A percentile compares a stretch with the other conserved stretches of the same genome.
These are phyloP conservation scores for Leccinum imitatum DNA, from an alignment of 768 basidiomycete species.

Conservation along the genomic window DNA sequence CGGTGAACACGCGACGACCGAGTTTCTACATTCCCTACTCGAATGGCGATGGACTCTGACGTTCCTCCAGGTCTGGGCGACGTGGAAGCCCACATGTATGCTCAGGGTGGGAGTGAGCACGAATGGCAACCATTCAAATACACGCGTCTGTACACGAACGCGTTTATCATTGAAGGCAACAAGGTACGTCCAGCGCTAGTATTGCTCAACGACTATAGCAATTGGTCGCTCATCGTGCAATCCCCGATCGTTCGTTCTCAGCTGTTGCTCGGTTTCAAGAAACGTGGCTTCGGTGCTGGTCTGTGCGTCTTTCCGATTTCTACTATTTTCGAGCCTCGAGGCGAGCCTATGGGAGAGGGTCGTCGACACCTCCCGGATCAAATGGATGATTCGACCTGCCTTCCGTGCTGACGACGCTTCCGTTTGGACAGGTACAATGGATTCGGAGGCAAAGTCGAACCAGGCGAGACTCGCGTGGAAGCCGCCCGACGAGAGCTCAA, in stretches of 20 bases:
- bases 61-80: conserved; percentile 45
- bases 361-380: background rate
- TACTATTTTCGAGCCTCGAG: background rate
- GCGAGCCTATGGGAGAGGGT: background rate
- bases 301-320: conserved; percentile 40
- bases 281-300: conserved; percentile 69
- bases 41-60: conserved; percentile 15
- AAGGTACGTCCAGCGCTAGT: conserved; percentile 36
- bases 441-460: conserved; percentile 86
- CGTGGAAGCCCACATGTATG: conserved; percentile 25
- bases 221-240: background rate
- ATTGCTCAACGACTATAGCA: background rate
- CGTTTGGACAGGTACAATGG: conserved; percentile 69
- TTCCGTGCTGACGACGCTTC: background rate
- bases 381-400: background rate
- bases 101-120: conserved; percentile 39
- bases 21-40: background rate
- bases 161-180: conserved; percentile 56
- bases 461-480: conserved; percentile 61
- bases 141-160: conserved; percentile 63
- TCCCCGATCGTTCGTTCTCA: conserved; percentile 43
- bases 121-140: conserved; percentile 49
- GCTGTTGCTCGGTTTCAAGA: conserved; percentile 76
- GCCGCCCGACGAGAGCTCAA: conserved; percentile 78
- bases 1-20: background rate